Percentiles rank a stretch among this genome's conserved stretches.
Conservation (phyloP, 164 flowering plant species). For the Vitis cinerea region DNA sequence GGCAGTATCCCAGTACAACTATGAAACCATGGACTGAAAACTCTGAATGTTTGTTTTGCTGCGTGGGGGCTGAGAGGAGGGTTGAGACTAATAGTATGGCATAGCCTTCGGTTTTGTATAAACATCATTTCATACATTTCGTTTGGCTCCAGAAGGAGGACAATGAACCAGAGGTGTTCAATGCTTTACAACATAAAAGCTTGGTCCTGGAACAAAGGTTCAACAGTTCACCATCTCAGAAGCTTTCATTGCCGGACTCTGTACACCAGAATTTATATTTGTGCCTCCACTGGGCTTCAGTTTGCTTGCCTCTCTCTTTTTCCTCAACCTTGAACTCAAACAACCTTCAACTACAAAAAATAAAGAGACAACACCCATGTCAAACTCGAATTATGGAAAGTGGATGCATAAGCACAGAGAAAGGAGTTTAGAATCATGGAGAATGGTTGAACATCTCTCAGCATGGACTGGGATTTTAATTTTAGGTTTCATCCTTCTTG, state of each 20-base stretch:
- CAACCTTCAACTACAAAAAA: constrained; percentile 65
- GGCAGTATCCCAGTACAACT: too few species aligned
- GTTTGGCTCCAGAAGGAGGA: neutral
- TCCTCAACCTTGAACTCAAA: constrained; percentile 55
- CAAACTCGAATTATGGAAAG: neutral
- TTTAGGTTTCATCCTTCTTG: too few species aligned
- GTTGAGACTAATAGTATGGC: neutral
- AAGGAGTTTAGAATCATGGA: too few species aligned
- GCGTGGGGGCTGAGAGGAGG: too few species aligned
- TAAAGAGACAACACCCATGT: neutral
- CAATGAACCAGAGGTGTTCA: neutral
- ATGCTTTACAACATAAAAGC: neutral
- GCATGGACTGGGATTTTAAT: too few species aligned
- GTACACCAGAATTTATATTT: constrained; percentile 10
- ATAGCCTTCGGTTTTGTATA: constrained; percentile 14
- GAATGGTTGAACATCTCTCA: too few species aligned
- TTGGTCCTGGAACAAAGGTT: neutral
- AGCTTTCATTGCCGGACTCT: constrained; percentile 6
- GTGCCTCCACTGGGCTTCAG: constrained; percentile 17
- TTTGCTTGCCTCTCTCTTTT: constrained; percentile 23
- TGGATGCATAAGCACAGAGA: neutral
- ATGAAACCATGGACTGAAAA: too few species aligned
- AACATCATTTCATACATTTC: neutral
- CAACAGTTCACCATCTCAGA: constrained; percentile 19
- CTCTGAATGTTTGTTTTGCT: too few species aligned